Evolutionary conservation across 176 grass and related monocot genomes (phyloP), one percentile per base, ranked within the genome.

Genomic region (Aegilops speltoides): DNA sequence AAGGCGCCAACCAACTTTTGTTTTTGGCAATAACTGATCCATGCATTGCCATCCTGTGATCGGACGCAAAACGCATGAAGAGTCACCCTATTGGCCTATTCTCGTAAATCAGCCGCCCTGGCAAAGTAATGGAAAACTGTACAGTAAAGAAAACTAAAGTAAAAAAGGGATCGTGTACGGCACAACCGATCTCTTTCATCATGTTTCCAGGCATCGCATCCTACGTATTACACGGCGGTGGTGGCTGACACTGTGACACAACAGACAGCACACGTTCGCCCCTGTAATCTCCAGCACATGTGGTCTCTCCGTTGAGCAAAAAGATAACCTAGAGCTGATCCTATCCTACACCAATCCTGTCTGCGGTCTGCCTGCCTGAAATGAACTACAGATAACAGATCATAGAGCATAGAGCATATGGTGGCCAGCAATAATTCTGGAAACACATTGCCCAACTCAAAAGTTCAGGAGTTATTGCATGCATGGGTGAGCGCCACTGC

Each of bases 301-400:
- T 72, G 65, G n/a, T 5, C 31, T 57, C 36, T 22, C 26, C 15
- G 22, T 37, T 48, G 5, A 20, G 67, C 43, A 73, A 3, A 54
- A 45, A 43, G 26, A 76, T 45, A 74, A 83, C 34, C 79, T 73
- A 83, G 19, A 59, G 2, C 24, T 26, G 31, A 48, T 68, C 22
- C 83, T 84, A 76, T 76, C 79, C 68, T 37, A 22, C 33, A 29
- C 23, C 67, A 75, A 87, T 10, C 85, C 41, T 84, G 76, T 68
- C 89, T 68, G 45, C 41, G 80, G 76, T 68, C 89, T 68, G 45
- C 85, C 74, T 57, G 16, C 73, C 16, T 10, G n/a, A 75, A 56
- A 16, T 28, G 67, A 74, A 84, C 37, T 73, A 63, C 76, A 87
- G 68, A 84, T 68, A 66, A 63, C 76, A 87, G 68, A 84, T 68